These are phyloP conservation scores for Saraca asoca DNA, from an alignment of 331 rosid genomes.

Conservation along the genomic window DNA sequence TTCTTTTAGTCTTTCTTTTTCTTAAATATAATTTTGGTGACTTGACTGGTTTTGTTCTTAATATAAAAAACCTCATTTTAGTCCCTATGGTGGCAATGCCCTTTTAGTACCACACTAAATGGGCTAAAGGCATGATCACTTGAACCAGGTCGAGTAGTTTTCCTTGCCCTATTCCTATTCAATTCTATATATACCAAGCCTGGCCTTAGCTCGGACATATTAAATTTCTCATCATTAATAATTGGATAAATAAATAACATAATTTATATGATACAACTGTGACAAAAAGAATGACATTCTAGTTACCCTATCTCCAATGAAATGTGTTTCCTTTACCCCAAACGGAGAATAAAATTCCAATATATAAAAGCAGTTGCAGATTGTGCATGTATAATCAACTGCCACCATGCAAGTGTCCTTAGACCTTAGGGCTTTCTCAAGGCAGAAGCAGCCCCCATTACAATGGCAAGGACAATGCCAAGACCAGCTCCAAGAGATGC, in stretches of 20 bases:
- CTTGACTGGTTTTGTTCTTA: too few species aligned
- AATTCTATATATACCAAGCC: not conserved
- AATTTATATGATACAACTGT: not conserved
- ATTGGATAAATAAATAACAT: conserved; percentile 30
- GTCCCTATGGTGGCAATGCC: too few species aligned
- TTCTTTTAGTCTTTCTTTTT: too few species aligned
- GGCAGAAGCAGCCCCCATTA: conserved; percentile 99
- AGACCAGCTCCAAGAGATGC: conserved; percentile 95
- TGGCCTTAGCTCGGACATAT: not conserved
- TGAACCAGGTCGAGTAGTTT: too few species aligned
- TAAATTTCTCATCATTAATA: conserved; percentile 24
- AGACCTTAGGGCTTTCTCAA: conserved; percentile 78
- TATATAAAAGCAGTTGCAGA: conserved; percentile 13
- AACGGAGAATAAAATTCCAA: conserved; percentile 18
- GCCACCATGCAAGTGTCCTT: conserved; percentile 8
- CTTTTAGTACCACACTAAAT: too few species aligned
- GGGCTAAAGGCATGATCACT: too few species aligned
- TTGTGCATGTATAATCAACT: conserved; percentile 19
- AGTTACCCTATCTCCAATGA: not conserved
- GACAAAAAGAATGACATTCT: conserved; percentile 10
- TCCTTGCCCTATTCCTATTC: not conserved
- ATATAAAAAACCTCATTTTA: too few species aligned
- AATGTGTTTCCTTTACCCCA: conserved; percentile 14
- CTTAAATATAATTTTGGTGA: too few species aligned
- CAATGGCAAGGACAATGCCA: conserved; percentile 84